Base-by-base conservation (phyloP, 495 filamentous ascomycete genomes). In the Aspergillus steynii region DNA sequence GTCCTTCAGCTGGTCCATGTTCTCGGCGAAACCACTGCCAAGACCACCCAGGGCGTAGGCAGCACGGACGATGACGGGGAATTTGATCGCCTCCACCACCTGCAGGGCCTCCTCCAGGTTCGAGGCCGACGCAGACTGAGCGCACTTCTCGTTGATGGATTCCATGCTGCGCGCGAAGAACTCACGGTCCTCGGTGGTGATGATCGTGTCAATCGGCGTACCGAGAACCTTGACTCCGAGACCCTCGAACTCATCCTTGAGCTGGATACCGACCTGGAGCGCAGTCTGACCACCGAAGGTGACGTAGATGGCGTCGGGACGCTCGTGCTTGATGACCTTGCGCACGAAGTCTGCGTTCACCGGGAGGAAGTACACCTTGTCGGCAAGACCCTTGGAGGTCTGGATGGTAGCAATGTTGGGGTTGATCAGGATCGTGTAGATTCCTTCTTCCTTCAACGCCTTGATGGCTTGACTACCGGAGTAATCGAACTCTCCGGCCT, bases 321-420 rank as follows among this genome's bases (percentile, higher is more conserved):
- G 86, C 77, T 99, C 95, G 67, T 89, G 86, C 81, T 94, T 89
- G 77, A 99, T 99, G 61, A 99, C 92, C 75, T 97, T 96, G 67
- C 91, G 87, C 64, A 99, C 93, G 69, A 97, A 98, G 63, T 98
- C 94, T 28, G 91, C 88, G 37, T 91, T 98, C 68, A 99, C 93
- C 26, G 95, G 95, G 26, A 99, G 86, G 81, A 97, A 99, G 81
- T 97, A 99, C 60, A 99, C 92, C 81, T 99, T 96, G 75, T 99
- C 95, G 57, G 93, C 93, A 65, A 99, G 85, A 66, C 86, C 86
- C 79, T 97, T 95, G 65, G 94, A 96, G 26, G 95, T 99, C 78
- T 99, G 95, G 64, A 99, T 97, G 58, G 95, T 99, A 55, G 95
- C 95, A 73, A 99, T 98, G 74, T 99, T 99, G 53, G 95, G 95